Conservation (phyloP, 306 rosid genomes). For the Cucumis sativus region Cucumber_9930_V3 NC_026660.2:8244001-8244500, state of each 20-base stretch:
- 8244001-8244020: conserved; percentile 45
- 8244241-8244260: background rate
- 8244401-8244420: background rate
- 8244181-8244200: no score
- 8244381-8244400: background rate
- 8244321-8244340: background rate
- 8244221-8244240: no score
- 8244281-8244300: background rate
- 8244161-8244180: background rate
- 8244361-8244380: background rate
- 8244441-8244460: no score
- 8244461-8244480: no score
- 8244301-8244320: background rate
- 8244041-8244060: conserved; percentile 29
- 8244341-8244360: background rate
- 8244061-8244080: conserved; percentile 12
- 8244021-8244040: conserved; percentile 49
- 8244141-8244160: conserved; percentile 14
- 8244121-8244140: conserved; percentile 22
- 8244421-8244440: no score
- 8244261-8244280: background rate
- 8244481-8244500: no score
- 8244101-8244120: conserved; percentile 11
- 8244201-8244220: no score
- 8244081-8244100: conserved; percentile 33